A percentile compares a stretch with the other conserved stretches of the same genome.
Conservation (phyloP, 1,139 yeast species). For the Lipomyces yarrowii region DNA sequence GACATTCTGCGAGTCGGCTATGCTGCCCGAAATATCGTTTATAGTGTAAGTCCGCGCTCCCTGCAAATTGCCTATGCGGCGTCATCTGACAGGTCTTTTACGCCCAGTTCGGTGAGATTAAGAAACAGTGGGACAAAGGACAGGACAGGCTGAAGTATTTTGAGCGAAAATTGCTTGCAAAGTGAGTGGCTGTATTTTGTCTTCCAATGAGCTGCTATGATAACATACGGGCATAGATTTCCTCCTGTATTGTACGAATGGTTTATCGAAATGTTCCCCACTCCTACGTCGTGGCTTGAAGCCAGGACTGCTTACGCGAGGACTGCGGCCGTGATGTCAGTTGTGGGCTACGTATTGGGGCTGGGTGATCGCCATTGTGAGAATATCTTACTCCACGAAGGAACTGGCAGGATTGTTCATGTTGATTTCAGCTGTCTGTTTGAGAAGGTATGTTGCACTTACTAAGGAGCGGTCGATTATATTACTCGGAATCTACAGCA, state of each 20-base stretch:
- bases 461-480: neutral
- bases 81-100: neutral
- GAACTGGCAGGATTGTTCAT: conserved; percentile 79
- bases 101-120: conserved; percentile 28
- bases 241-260: conserved; percentile 84
- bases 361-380: conserved; percentile 97
- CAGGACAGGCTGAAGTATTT: conserved; percentile 16
- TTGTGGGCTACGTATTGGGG: conserved; percentile 79
- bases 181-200: conserved; percentile 15
- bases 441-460: conserved; percentile 52
- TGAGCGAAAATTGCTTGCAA: conserved; percentile 31
- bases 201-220: neutral
- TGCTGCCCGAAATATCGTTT: conserved; percentile 41
- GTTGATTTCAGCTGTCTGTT: conserved; percentile 97
- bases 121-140: conserved; percentile 26
- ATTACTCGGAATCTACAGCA: neutral
- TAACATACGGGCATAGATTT: conserved; percentile 40
- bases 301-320: conserved; percentile 75
- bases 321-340: conserved; percentile 94
- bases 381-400: conserved; percentile 74
- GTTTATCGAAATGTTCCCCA: conserved; percentile 88
- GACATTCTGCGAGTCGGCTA: conserved; percentile 58
- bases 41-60: conserved; percentile 10
- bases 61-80: neutral
- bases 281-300: conserved; percentile 84